phyloP scores from a whole-genome alignment of 441 rosid genomes.

The Macaranga tanarius region DNA sequence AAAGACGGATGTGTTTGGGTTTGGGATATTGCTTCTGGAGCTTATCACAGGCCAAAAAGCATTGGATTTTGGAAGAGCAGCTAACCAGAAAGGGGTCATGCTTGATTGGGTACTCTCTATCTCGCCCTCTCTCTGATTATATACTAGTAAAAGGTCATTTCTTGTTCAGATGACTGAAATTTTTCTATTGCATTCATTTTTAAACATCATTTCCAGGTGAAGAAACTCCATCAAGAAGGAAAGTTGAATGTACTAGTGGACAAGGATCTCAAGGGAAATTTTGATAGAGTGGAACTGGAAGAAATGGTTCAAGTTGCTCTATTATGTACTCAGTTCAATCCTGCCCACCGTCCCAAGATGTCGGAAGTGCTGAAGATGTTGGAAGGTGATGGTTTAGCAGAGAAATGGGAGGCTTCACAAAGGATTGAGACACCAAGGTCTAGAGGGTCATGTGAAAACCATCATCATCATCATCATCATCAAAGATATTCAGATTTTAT shows the following conservation, averaged over 20 bases:
- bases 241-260: constrained; percentile 72
- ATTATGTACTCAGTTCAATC: constrained; percentile 79
- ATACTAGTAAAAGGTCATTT: neutral
- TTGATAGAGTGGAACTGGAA: constrained; percentile 67
- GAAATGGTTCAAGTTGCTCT: constrained; percentile 89
- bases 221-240: constrained; percentile 85
- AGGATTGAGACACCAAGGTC: constrained; percentile 47
- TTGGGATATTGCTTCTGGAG: constrained; percentile 92
- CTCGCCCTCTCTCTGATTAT: neutral
- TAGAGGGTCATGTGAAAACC: constrained; percentile 33
- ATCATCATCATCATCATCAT: constrained; percentile 27
- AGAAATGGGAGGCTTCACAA: constrained; percentile 81
- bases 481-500: constrained; percentile 61
- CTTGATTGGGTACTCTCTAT: constrained; percentile 79
- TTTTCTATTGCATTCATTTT: neutral
- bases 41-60: constrained; percentile 93
- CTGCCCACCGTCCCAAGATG: constrained; percentile 78
- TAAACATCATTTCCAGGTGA: constrained; percentile 49
- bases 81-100: constrained; percentile 90
- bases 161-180: neutral
- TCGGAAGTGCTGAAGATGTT: constrained; percentile 77
- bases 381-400: constrained; percentile 86
- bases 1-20: constrained; percentile 93
- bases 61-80: constrained; percentile 82
- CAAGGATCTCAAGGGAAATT: constrained; percentile 62